Evolutionary conservation across 2,329 filamentous ascomycete genomes (phyloP), one percentile per base, ranked within the genome.

Genomic region (Claviceps fusiformis): DNA sequence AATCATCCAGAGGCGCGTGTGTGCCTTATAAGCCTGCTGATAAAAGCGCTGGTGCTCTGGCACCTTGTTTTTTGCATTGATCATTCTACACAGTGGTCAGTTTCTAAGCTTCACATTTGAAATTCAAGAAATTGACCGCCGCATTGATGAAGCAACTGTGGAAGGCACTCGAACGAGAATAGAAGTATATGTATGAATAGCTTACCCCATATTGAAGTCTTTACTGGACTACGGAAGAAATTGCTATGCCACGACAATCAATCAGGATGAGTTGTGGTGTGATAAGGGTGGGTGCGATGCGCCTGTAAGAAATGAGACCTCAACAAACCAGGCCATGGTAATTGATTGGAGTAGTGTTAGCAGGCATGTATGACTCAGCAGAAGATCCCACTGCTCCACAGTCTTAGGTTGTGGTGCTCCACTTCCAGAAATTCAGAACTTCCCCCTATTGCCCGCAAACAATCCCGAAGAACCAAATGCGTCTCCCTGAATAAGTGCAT

Each of bases 21-120:
- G 80, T 60, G 75, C 72, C 65, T 80, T 81, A 71, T 86, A 86
- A 63, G 87, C 83, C 61, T 78, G 75, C 75, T 90, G 87, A 77
- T 88, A 89, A 63, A 81, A 73, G 67, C 80, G 78, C 79, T 92
- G 87, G 75, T 86, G 79, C 68, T 86, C 65, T 56, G 86, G 85
- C 65, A 91, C 87, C 66, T 79, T 80, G 81, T 92, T 92, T 70
- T 80, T 78, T 71, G 84, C 83, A 79, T 87, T 76, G 75, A 89
- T 62, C 68, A 84, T 66, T 67, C 79, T 80, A 63, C 56, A 13
- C n/a, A 19, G n/a, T 31, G 27, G 43, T 57, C 47, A 57, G 56
- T 44, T n/a, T 49, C n/a, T 44, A 55, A 35, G 60, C 50, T 50
- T 51, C 17, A 54, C 56, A 55, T 29, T 51, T 19, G 37, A 19